Evolutionary conservation across 306 rosid genomes (phyloP), one percentile per base, ranked within the genome.

Genomic region (Citrullus colocynthis): DNA sequence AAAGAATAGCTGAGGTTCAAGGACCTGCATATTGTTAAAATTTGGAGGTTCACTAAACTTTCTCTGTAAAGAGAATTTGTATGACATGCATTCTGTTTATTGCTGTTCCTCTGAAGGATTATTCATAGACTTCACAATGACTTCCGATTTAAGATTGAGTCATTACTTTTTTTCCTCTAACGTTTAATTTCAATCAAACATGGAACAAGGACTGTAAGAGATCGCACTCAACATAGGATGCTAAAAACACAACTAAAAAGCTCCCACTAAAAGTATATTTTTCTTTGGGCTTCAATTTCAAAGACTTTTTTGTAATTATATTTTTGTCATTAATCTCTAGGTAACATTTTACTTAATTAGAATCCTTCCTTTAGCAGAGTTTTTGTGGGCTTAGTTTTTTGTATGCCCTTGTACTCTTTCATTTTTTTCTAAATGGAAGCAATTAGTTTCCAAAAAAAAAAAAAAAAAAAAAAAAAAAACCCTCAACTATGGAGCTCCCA

Each of bases 1-100:
- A 92, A 86, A 95, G 88, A 88, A 87, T 87, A 85, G 97, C 96
- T 11, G 97, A 95, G 97, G 97, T 95, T 78, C 85, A 86, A 81
- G 76, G 81, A 87, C 84, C 84, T 81, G 45, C 81, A 34, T 84
- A 80, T 60, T 87, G 42, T 81, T 88, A 80, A 86, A 57, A 81
- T 86, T 45, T 49, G 32, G 84, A 83, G 58, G 42, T 81, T 83
- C 82, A 83, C 13, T 77, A 81, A 63, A 56, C 78, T 64, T 83
- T 49, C 52, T 76, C 36, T 67, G 78, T 73, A 76, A 79, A 52
- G 37, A n/a, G 48, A 61, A 18, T 11, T 58, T 17, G 34, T 72
- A 79, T 15, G 41, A 4, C 37, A 7, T 71, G 42, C 49, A 14
- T 9, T 52, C 32, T 57, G 56, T 63, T 41, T 17, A 9, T 62